These are phyloP conservation scores for Kazachstania psychrophila DNA, from an alignment of 805 yeast species.

Conservation along the genomic window DNA sequence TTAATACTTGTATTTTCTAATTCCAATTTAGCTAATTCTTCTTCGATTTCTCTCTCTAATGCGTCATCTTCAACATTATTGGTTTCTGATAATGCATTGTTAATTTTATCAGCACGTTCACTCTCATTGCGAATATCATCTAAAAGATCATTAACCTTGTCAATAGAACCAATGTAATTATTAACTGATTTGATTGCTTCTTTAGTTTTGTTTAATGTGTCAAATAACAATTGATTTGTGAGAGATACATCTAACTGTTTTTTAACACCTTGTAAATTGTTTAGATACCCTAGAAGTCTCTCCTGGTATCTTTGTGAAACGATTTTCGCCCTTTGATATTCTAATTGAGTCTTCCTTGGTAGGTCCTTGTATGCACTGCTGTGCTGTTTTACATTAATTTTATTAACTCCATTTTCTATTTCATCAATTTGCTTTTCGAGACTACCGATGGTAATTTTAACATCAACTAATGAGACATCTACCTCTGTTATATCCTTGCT, in stretches of 20 bases:
- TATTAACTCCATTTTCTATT: slow-evolving; percentile 14
- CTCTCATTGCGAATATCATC: slow-evolving; percentile 34
- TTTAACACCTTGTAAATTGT: slow-evolving; percentile 33
- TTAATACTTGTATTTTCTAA: not conserved
- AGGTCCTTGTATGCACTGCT: slow-evolving; percentile 16
- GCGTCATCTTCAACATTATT: slow-evolving; percentile 25
- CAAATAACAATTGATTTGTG: slow-evolving; percentile 33
- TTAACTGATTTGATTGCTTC: slow-evolving; percentile 33
- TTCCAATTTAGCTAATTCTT: slow-evolving; percentile 15
- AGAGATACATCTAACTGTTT: slow-evolving; percentile 37
- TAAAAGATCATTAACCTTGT: slow-evolving; percentile 34
- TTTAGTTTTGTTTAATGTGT: slow-evolving; percentile 32
- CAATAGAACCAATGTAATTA: slow-evolving; percentile 35
- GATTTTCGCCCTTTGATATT: slow-evolving; percentile 29
- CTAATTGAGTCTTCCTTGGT: slow-evolving; percentile 25
- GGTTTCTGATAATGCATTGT: slow-evolving; percentile 17
- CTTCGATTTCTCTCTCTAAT: slow-evolving; percentile 31
- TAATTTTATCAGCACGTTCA: slow-evolving; percentile 33
- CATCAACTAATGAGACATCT: slow-evolving; percentile 28
- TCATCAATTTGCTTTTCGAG: slow-evolving; percentile 16
- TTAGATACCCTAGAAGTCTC: slow-evolving; percentile 27
- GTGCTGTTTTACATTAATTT: slow-evolving; percentile 13
- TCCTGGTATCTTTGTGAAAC: slow-evolving; percentile 30
- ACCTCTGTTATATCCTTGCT: slow-evolving; percentile 24
- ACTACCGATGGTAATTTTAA: slow-evolving; percentile 23